A percentile compares a stretch with the other conserved stretches of the same genome.
These are phyloP conservation scores for Colletotrichum tropicale DNA, from an alignment of 2,329 filamentous ascomycete genomes.

Conservation along the genomic window DNA sequence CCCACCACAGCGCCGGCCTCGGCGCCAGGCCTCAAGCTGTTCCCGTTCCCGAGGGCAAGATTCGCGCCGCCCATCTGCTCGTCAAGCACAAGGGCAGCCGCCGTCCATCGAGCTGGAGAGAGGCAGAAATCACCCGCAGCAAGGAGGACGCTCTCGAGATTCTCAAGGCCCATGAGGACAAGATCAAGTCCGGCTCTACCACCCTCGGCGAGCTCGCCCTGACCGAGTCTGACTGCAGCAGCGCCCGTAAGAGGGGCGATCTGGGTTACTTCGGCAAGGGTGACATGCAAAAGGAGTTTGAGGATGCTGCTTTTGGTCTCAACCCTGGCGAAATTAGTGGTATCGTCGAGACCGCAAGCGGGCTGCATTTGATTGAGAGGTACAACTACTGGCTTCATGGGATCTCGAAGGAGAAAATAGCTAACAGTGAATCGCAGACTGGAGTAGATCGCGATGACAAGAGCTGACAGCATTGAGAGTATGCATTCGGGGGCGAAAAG, in stretches of 20 bases:
- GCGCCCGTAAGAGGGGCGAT: constrained; percentile 91
- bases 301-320: constrained; percentile 92
- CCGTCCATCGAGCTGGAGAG: constrained; percentile 90
- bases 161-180: constrained; percentile 74
- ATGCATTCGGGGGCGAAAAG: neutral
- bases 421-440: constrained; percentile 63
- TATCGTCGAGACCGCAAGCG: constrained; percentile 90
- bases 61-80: constrained; percentile 89
- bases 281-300: constrained; percentile 99
- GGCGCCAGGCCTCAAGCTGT: constrained; percentile 40
- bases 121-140: constrained; percentile 83
- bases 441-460: constrained; percentile 25
- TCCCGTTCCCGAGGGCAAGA: constrained; percentile 74
- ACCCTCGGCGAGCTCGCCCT: constrained; percentile 83
- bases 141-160: constrained; percentile 87
- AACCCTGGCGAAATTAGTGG: constrained; percentile 85
- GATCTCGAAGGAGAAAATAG: constrained; percentile 15
- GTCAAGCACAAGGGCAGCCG: constrained; percentile 92
- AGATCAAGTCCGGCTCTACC: constrained; percentile 73
- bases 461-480: neutral
- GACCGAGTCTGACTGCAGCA: constrained; percentile 94
- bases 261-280: constrained; percentile 92
- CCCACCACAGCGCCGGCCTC: constrained; percentile 73
- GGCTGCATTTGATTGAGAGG: constrained; percentile 95
- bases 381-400: constrained; percentile 40